Percentiles rank a stretch among this genome's conserved stretches.
phyloP scores from a whole-genome alignment of 768 basidiomycete genomes.

The Chalciporus chontae region DNA sequence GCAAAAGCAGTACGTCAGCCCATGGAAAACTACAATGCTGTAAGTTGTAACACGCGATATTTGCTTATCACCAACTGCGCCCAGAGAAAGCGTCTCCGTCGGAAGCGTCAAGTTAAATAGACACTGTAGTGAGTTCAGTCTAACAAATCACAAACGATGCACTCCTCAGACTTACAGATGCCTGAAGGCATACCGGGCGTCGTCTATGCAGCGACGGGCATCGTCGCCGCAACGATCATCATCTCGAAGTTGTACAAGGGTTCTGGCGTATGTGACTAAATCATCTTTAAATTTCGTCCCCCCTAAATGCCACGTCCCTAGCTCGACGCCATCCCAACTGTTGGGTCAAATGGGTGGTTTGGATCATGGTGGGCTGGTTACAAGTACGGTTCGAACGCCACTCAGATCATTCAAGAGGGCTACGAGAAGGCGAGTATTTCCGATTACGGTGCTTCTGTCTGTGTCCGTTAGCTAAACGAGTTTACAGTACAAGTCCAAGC shows the following conservation, averaged over 20 bases:
- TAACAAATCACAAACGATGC: too few relatives aligned
- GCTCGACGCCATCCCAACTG: conserved; percentile 31
- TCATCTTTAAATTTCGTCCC: not conserved
- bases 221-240: conserved; percentile 2
- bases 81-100: too few relatives aligned
- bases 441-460: not conserved
- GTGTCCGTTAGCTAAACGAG: not conserved
- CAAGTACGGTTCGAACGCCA: conserved; percentile 16
- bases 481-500: conserved; percentile 24
- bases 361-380: conserved; percentile 27
- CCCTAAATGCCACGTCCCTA: not conserved
- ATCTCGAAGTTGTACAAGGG: conserved; percentile 3
- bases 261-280: conserved; percentile 2
- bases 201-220: conserved; percentile 3
- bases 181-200: not conserved
- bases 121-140: too few relatives aligned
- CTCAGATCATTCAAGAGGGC: conserved; percentile 29
- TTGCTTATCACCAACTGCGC: too few relatives aligned
- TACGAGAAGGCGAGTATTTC: conserved; percentile 27
- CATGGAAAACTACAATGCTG: too few relatives aligned
- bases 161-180: too few relatives aligned
- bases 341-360: conserved; percentile 24
- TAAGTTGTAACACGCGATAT: too few relatives aligned
- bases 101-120: too few relatives aligned
- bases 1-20: too few relatives aligned